These are phyloP conservation scores for Hirsutella minnesotensis DNA, from an alignment of 2,329 filamentous ascomycete genomes.

Conservation along the genomic window DNA sequence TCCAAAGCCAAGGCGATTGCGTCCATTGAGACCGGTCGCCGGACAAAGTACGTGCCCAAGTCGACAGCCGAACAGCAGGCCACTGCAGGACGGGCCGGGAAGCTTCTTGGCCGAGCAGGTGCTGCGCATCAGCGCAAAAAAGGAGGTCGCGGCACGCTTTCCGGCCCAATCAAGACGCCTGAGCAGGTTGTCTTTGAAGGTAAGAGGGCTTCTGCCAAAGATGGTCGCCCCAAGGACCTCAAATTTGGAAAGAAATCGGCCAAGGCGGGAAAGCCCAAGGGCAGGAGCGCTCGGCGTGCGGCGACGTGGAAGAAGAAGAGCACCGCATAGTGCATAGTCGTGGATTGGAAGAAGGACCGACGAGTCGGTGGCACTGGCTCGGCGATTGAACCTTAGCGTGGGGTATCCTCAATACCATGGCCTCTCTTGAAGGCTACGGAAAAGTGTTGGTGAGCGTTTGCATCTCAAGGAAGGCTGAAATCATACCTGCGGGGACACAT, in stretches of 20 bases:
- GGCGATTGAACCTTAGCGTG: background rate
- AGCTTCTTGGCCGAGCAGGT: slow-evolving; percentile 60
- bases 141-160: slow-evolving; percentile 10
- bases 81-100: slow-evolving; percentile 59
- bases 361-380: background rate
- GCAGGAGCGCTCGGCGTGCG: slow-evolving; percentile 26
- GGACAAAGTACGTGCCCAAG: slow-evolving; percentile 55
- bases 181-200: slow-evolving; percentile 75
- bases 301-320: slow-evolving; percentile 32
- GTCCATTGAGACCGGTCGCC: slow-evolving; percentile 25
- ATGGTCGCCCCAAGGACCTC: slow-evolving; percentile 50
- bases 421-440: too few relatives aligned
- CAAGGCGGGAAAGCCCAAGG: slow-evolving; percentile 24
- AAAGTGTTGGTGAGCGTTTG: too few relatives aligned
- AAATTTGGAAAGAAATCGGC: slow-evolving; percentile 40
- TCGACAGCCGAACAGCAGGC: slow-evolving; percentile 58
- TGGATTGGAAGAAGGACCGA: background rate
- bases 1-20: slow-evolving; percentile 18
- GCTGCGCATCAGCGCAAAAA: slow-evolving; percentile 35
- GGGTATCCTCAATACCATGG: too few relatives aligned
- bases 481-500: too few relatives aligned
- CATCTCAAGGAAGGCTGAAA: too few relatives aligned
- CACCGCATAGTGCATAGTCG: background rate
- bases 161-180: slow-evolving; percentile 38
- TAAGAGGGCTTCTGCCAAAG: slow-evolving; percentile 55